Base-by-base conservation (phyloP, 2,329 filamentous ascomycete species). In the Phaeophleospora eucalypticola region DNA sequence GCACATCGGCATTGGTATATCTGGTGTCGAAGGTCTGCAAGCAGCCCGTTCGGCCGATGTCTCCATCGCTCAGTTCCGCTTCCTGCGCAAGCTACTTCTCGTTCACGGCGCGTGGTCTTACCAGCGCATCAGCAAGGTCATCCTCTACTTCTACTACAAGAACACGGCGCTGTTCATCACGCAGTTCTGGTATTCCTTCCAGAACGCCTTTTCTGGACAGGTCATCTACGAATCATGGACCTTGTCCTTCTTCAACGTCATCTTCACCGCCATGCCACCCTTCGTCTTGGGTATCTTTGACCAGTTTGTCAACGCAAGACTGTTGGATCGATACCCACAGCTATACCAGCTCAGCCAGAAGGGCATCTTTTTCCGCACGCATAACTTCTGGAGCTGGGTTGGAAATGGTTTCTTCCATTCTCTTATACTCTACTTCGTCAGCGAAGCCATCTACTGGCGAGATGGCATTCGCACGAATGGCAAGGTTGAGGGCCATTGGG, bases 141-240 rank as follows among this genome's bases (percentile, higher is more conserved):
- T 98, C 61, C 71, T 98, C 53, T 98, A 95, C 71, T 97, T 93
- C 4, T 98, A 97, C 69, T 98, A 98, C 78, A 98, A 98, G 78
- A 98, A 98, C 71, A 96, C 97, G 58, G 86, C 90, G 16, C 76
- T 98, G 52, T 98, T 97, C 72, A 90, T 98, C 86, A 98, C 94
- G 50, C 94, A 98, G 66, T 98, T 98, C 67, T 98, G 94, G 89
- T 63, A 56, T 36, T 88, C 89, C 0, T 98, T 98, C 75, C 89
- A 95, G 79, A 98, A 98, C 68, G 87, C 88, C 56, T 98, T 97
- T 70, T 97, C 91, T 1, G 93, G 93, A 42, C 86, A 96, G 66
- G 89, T 97, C 65, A 97, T 98, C 65, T 97, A 90, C 78, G 93
- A 98, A 71, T 97, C 93, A 8, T 98, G 94, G 94, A 96, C 90